A percentile compares a stretch with the other conserved stretches of the same genome.
phyloP scores from a whole-genome alignment of 1,284 basidiomycete genomes.

The Tilletia indica region DNA sequence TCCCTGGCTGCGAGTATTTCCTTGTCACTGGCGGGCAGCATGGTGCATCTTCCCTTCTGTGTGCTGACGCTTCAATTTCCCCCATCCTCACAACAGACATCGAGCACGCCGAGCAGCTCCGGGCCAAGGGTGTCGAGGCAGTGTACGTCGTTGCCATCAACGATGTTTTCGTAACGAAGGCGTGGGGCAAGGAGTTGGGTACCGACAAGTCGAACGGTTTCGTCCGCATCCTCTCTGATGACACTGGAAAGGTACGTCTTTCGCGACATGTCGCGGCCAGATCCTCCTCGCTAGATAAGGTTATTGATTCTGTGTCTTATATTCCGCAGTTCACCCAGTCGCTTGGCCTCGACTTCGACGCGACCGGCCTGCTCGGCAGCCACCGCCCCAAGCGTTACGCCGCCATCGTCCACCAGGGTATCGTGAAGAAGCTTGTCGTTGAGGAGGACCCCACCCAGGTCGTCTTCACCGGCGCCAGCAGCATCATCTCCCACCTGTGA shows the following conservation, averaged over 20 bases:
- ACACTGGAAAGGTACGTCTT: slow-evolving; percentile 37
- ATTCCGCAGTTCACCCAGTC: slow-evolving; percentile 38
- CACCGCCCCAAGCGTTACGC: slow-evolving; percentile 42
- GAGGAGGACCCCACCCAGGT: slow-evolving; percentile 46
- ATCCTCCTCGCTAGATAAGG: background rate
- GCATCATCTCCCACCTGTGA: slow-evolving; percentile 29
- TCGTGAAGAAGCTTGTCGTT: slow-evolving; percentile 42
- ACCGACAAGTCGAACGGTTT: slow-evolving; percentile 26
- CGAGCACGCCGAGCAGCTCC: slow-evolving; percentile 38
- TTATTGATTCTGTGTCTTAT: too few relatives aligned
- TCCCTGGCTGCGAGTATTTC: slow-evolving; percentile 27
- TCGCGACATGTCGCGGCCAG: background rate
- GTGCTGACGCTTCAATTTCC: too few relatives aligned
- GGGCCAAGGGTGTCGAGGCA: slow-evolving; percentile 44
- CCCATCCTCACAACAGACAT: slow-evolving; percentile 38
- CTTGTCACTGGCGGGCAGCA: background rate
- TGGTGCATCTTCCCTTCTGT: background rate
- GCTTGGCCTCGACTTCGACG: slow-evolving; percentile 48
- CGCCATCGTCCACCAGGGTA: slow-evolving; percentile 40
- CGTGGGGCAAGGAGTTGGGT: slow-evolving; percentile 52
- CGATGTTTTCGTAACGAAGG: slow-evolving; percentile 47
- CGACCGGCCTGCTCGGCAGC: slow-evolving; percentile 44
- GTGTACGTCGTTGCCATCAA: slow-evolving; percentile 52
- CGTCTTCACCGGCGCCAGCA: slow-evolving; percentile 44
- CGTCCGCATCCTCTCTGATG: slow-evolving; percentile 51